Percentiles rank a stretch among this genome's conserved stretches.
These are phyloP conservation scores for Blepharisma stoltei DNA, from an alignment of 73 alveolate species.

Conservation along the genomic window DNA sequence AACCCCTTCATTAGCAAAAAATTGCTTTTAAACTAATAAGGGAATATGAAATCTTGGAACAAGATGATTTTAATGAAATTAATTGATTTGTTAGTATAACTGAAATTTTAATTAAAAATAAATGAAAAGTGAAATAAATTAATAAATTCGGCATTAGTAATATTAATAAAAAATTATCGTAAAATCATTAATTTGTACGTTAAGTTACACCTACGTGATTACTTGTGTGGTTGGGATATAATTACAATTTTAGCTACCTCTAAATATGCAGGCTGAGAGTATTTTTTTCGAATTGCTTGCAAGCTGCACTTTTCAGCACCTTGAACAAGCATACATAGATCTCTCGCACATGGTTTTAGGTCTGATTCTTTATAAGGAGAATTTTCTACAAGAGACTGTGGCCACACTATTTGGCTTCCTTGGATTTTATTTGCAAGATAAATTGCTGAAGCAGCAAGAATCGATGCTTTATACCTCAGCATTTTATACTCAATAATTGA, in stretches of 20 bases:
- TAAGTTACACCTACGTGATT: not conserved
- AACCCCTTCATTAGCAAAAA: no score
- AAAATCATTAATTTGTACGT: no score
- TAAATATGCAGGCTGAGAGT: constrained; percentile 57
- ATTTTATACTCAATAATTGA: constrained; percentile 67
- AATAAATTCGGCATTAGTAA: no score
- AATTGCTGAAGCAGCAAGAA: constrained; percentile 64
- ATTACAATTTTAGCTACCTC: constrained; percentile 54
- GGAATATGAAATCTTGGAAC: no score
- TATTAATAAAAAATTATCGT: no score
- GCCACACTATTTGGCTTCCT: constrained; percentile 24
- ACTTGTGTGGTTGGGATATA: no score
- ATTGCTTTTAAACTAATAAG: no score
- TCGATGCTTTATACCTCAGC: constrained; percentile 51
- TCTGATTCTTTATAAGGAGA: constrained; percentile 10
- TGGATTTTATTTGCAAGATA: constrained; percentile 44
- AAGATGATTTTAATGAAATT: no score
- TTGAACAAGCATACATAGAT: constrained; percentile 50
- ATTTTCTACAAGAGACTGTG: not conserved
- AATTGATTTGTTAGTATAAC: no score
- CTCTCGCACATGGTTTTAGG: constrained; percentile 47
- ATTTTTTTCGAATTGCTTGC: constrained; percentile 76
- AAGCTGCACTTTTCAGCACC: constrained; percentile 53
- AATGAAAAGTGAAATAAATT: no score
- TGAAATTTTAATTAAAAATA: no score